phyloP scores from a whole-genome alignment of 2,329 filamentous ascomycete species.

The Lizonia empirigonia region DNA sequence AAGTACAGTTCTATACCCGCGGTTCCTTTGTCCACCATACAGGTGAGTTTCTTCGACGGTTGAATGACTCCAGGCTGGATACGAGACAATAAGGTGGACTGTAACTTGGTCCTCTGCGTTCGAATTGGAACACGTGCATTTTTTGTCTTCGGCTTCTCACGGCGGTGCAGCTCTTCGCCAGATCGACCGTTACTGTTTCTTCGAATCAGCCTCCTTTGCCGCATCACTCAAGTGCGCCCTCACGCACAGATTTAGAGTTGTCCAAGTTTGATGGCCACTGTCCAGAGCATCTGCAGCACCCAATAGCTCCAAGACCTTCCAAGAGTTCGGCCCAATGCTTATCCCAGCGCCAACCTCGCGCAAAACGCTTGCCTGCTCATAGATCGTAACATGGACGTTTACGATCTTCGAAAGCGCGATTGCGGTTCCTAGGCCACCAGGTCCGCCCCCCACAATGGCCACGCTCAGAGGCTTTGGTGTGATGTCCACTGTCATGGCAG shows the following conservation, averaged over 20 bases:
- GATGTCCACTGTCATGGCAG: conserved; percentile 16
- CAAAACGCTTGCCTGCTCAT: conserved; percentile 54
- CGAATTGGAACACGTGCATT: conserved; percentile 9
- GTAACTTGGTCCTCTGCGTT: conserved; percentile 47
- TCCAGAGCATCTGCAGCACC: conserved; percentile 47
- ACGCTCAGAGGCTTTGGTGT: conserved; percentile 19
- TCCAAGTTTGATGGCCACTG: conserved; percentile 42
- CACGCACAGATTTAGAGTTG: conserved; percentile 40
- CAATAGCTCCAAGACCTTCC: conserved; percentile 55
- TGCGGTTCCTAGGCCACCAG: conserved; percentile 51
- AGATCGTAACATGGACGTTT: conserved; percentile 52
- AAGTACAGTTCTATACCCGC: conserved; percentile 48
- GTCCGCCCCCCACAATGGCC: conserved; percentile 51
- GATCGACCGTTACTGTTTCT: conserved; percentile 40
- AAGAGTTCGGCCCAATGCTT: conserved; percentile 54
- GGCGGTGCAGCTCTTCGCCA: conserved; percentile 35
- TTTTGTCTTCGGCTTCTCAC: conserved; percentile 11
- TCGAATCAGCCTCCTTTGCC: background rate
- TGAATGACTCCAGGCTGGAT: conserved; percentile 53
- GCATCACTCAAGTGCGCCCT: background rate
- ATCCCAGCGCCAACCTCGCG: conserved; percentile 58
- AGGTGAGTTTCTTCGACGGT: conserved; percentile 53
- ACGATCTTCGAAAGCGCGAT: conserved; percentile 53
- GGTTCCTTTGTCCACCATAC: conserved; percentile 46
- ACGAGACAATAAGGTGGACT: conserved; percentile 56